Percentiles rank a stretch among this genome's conserved stretches.
These are phyloP conservation scores for Mortierella sp. DNA, from an alignment of 371 early-diverging fungal genomes.

Conservation along the genomic window DNA sequence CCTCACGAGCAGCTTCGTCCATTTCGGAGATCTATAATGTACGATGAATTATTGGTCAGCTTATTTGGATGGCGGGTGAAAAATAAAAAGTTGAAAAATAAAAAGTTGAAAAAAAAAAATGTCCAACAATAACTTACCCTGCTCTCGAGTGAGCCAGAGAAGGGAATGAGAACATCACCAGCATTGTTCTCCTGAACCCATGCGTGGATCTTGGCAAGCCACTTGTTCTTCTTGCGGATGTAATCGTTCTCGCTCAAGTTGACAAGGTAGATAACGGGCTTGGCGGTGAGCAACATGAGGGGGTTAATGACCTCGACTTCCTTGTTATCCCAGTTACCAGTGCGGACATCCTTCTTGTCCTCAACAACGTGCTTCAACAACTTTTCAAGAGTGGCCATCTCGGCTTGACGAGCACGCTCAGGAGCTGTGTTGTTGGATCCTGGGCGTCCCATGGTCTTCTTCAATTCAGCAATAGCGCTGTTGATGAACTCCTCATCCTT, in stretches of 20 bases:
- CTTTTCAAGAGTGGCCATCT: constrained; percentile 58
- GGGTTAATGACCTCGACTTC: constrained; percentile 85
- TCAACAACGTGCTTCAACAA: constrained; percentile 58
- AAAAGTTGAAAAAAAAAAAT: constrained; percentile 17
- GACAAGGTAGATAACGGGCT: constrained; percentile 94
- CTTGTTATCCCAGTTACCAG: constrained; percentile 70
- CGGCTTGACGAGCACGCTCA: constrained; percentile 47
- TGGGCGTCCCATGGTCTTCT: constrained; percentile 57
- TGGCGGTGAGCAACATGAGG: constrained; percentile 89
- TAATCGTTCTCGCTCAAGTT: constrained; percentile 87
- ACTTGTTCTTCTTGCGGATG: constrained; percentile 79
- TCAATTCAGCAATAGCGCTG: constrained; percentile 62
- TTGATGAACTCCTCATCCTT: constrained; percentile 88
- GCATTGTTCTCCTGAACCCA: constrained; percentile 93
- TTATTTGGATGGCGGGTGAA: no score
- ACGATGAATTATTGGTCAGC: neutral
- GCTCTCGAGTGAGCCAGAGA: constrained; percentile 87
- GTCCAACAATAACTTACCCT: constrained; percentile 43
- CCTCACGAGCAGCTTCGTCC: constrained; percentile 59
- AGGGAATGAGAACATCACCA: constrained; percentile 93
- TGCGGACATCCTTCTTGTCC: constrained; percentile 69
- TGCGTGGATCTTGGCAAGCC: constrained; percentile 78
- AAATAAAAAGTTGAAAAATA: no score
- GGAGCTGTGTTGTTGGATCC: constrained; percentile 51
- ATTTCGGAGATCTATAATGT: constrained; percentile 58